Percentiles rank a stretch among this genome's conserved stretches.
These are phyloP conservation scores for Pyrenochaeta sp. DNA, from an alignment of 2,329 filamentous ascomycete genomes.

Conservation along the genomic window DNA sequence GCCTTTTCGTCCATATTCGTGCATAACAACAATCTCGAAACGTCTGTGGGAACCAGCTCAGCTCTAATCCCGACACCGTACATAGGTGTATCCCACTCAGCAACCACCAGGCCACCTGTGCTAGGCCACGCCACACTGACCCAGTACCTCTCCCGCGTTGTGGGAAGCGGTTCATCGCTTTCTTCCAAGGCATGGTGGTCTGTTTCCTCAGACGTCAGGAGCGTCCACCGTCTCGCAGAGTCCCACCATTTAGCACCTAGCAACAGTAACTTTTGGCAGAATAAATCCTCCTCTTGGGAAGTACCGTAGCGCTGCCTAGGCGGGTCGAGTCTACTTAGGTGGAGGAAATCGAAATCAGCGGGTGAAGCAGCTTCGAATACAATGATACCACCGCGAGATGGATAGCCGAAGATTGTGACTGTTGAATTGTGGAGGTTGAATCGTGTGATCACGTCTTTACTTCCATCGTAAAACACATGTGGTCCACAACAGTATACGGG, in stretches of 20 bases:
- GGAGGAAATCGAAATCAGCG: too few species aligned
- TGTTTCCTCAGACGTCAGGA: neutral
- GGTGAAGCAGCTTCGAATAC: too few species aligned
- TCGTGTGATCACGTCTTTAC: too few species aligned
- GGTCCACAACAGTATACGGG: too few species aligned
- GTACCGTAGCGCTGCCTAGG: neutral
- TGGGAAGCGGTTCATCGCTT: neutral
- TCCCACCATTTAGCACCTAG: neutral
- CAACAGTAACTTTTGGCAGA: neutral
- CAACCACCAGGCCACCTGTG: constrained; percentile 16
- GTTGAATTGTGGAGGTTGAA: too few species aligned
- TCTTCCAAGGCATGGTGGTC: neutral
- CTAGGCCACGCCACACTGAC: constrained; percentile 23
- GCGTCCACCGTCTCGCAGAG: neutral
- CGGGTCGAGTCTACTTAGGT: neutral
- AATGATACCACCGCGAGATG: too few species aligned
- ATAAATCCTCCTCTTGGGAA: neutral
- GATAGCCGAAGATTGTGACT: too few species aligned
- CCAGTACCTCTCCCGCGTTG: neutral
- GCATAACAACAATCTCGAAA: neutral
- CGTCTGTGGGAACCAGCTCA: neutral
- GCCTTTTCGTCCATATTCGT: neutral
- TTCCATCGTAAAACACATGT: too few species aligned
- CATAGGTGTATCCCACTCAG: constrained; percentile 21
- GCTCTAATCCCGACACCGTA: neutral